These are phyloP conservation scores for Multifurca ochricompacta DNA, from an alignment of 768 basidiomycete species.

Conservation along the genomic window DNA sequence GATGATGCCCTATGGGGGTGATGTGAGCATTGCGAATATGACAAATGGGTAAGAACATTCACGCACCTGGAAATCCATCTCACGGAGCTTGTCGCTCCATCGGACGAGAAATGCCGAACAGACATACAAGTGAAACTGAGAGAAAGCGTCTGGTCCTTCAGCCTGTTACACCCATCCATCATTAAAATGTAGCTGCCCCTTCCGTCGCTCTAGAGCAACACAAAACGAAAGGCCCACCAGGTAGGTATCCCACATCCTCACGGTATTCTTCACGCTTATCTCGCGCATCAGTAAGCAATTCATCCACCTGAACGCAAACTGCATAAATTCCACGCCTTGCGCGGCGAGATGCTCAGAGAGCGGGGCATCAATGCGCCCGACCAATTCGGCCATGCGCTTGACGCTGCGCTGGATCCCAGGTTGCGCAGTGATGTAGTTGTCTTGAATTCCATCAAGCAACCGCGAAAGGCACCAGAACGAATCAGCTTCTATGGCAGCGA, in stretches of 20 bases:
- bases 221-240: slow-evolving; percentile 51
- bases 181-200: not conserved
- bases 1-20: slow-evolving; percentile 73
- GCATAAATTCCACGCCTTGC: slow-evolving; percentile 98
- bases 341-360: slow-evolving; percentile 79
- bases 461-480: slow-evolving; percentile 98
- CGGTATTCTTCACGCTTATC: slow-evolving; percentile 92
- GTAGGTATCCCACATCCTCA: slow-evolving; percentile 99
- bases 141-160: slow-evolving; percentile 96
- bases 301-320: slow-evolving; percentile 99
- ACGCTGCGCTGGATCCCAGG: slow-evolving; percentile 95
- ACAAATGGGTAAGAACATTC: not conserved
- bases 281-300: slow-evolving; percentile 98
- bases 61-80: slow-evolving; percentile 97
- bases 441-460: slow-evolving; percentile 93
- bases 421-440: slow-evolving; percentile 95
- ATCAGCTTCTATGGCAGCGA: slow-evolving; percentile 91
- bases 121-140: slow-evolving; percentile 97
- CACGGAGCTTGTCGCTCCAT: slow-evolving; percentile 87
- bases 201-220: not conserved
- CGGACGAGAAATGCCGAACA: slow-evolving; percentile 95
- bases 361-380: slow-evolving; percentile 83
- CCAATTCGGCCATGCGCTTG: slow-evolving; percentile 87
- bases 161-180: slow-evolving; percentile 44
- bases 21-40: not conserved